A percentile compares a stretch with the other conserved stretches of the same genome.
These are phyloP conservation scores for Phellopilus nigrolimitatus DNA, from an alignment of 1,284 basidiomycete genomes.

Conservation along the genomic window DNA sequence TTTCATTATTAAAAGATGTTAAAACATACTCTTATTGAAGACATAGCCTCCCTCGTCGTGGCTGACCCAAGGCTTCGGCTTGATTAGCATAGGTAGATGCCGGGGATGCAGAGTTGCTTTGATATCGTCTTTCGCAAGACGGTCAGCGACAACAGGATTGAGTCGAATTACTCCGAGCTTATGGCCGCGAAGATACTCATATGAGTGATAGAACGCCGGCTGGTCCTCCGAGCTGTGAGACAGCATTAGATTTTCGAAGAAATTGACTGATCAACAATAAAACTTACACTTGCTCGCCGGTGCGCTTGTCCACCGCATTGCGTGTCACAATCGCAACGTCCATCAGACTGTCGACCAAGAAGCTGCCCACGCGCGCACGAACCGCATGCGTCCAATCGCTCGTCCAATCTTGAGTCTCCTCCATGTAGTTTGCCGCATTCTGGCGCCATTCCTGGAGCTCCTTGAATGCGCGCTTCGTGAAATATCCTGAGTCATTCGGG, in stretches of 20 bases:
- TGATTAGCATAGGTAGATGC: slow-evolving; percentile 93
- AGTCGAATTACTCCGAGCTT: slow-evolving; percentile 90
- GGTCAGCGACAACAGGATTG: slow-evolving; percentile 77
- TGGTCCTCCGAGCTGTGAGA: slow-evolving; percentile 68
- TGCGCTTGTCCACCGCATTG: slow-evolving; percentile 49
- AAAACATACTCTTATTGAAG: slow-evolving; percentile 59
- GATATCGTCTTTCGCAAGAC: slow-evolving; percentile 75
- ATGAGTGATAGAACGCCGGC: slow-evolving; percentile 88
- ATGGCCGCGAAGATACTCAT: slow-evolving; percentile 90
- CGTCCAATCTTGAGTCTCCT: slow-evolving; percentile 66
- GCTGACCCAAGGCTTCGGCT: slow-evolving; percentile 83
- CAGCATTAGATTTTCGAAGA: slow-evolving; percentile 1
- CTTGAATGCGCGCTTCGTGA: slow-evolving; percentile 52
- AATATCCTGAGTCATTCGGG: slow-evolving; percentile 42
- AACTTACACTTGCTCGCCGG: slow-evolving; percentile 54
- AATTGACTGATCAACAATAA: slow-evolving; percentile 2
- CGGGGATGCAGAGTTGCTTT: slow-evolving; percentile 85
- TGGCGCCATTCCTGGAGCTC: slow-evolving; percentile 55
- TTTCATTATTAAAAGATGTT: background rate
- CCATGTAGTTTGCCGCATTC: slow-evolving; percentile 59
- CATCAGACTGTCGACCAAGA: slow-evolving; percentile 82
- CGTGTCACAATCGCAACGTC: slow-evolving; percentile 79
- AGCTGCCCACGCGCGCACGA: slow-evolving; percentile 77
- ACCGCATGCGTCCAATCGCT: slow-evolving; percentile 79
- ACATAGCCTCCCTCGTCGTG: slow-evolving; percentile 85